Evolutionary conservation across 805 yeast genomes (phyloP), one percentile per base, ranked within the genome.

Genomic region (Candida dajiaensis): DNA sequence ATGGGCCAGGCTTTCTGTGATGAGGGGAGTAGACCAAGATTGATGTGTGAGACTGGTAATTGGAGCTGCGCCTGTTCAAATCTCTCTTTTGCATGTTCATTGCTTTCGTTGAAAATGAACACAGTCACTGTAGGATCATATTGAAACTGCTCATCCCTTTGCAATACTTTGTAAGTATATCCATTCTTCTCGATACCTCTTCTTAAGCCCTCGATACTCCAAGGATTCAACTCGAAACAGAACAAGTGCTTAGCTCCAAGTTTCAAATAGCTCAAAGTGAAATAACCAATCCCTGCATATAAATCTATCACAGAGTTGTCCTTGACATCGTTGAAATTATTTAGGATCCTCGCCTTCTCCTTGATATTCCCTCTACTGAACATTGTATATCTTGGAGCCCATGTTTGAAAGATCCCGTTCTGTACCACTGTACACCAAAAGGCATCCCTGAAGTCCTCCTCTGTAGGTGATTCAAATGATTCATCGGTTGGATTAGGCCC

Each of bases 371-470:
- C 96, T 18, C 96, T 65, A 42, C 90, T 82, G 60, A 89, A 89
- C 96, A 88, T 88, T 2, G 95, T 86, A 57, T 79, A 83, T 45
- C 73, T 61, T 2, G 96, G 96, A 6, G 92, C 87, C 96, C 96
- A 88, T 10, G 76, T 72, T 57, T 88, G 96, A 51, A 61, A 68
- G 3, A 88, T 78, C 2, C 89, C 89, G 61, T 89, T 86, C 56
- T 88, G 96, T 2, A 70, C 65, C 1, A 73, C 72, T 11, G 71
- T 63, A 54, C 89, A 85, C 96, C 96, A 88, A 54, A 88, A 76
- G 0, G 86, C 84, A 0, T 56, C 38, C 1, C 63, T 52, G 35
- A 82, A 73, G 54, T 81, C 84, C 0, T 43, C 48, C 3, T 43
- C 41, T 0, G 68, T 53, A 0, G 86, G 85, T 1, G 39, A n/a